These are phyloP conservation scores for Gentiana dahurica DNA, from an alignment of 257 asterid genomes.

Conservation along the genomic window DNA sequence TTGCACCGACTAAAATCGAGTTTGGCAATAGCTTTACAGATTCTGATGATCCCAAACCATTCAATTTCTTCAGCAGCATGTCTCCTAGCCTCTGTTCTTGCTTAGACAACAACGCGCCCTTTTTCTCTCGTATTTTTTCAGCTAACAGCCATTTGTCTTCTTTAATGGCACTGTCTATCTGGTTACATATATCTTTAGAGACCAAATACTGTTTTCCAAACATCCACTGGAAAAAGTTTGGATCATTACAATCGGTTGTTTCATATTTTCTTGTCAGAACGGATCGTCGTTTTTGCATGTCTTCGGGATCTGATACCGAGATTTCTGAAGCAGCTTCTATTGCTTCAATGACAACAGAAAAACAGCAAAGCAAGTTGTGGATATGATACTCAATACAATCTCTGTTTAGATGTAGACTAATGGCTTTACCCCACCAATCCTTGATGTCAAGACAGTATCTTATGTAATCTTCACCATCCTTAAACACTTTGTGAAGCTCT, in stretches of 20 bases:
- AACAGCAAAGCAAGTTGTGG: slow-evolving; percentile 64
- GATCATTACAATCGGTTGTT: slow-evolving; percentile 34
- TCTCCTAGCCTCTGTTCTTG: slow-evolving; percentile 40
- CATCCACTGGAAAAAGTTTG: slow-evolving; percentile 49
- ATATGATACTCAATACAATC: slow-evolving; percentile 65
- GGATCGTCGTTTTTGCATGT: slow-evolving; percentile 43
- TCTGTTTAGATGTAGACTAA: slow-evolving; percentile 50
- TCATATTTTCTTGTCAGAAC: slow-evolving; percentile 53
- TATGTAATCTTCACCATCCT: slow-evolving; percentile 58
- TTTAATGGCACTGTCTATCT: slow-evolving; percentile 43
- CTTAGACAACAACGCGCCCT: slow-evolving; percentile 17
- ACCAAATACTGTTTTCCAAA: slow-evolving; percentile 62
- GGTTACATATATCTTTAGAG: slow-evolving; percentile 41
- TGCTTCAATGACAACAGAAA: slow-evolving; percentile 79
- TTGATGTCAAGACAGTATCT: slow-evolving; percentile 48
- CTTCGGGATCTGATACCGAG: slow-evolving; percentile 52
- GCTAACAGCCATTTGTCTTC: slow-evolving; percentile 67
- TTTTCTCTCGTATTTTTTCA: slow-evolving; percentile 34
- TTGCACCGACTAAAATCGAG: slow-evolving; percentile 33
- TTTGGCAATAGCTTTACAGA: slow-evolving; percentile 32
- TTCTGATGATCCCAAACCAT: slow-evolving; percentile 10
- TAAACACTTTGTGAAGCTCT: slow-evolving; percentile 58
- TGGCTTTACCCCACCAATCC: slow-evolving; percentile 82
- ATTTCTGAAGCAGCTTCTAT: slow-evolving; percentile 76
- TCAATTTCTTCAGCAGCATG: slow-evolving; percentile 39